Conservation (phyloP, 1,139 yeast species). For the Yamadazyma oceani region DNA sequence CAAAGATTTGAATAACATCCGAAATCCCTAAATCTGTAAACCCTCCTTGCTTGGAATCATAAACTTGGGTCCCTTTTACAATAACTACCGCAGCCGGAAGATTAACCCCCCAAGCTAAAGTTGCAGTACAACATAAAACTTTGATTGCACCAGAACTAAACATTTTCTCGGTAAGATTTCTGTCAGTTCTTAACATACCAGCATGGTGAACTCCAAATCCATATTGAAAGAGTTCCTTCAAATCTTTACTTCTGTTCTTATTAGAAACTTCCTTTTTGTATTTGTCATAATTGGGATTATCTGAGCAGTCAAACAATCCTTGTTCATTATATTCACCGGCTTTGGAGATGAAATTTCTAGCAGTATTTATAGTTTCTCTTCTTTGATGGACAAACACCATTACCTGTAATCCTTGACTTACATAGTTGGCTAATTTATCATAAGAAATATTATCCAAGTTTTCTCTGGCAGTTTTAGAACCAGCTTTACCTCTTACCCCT, state of each 20-base stretch:
- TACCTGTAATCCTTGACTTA: constrained; percentile 77
- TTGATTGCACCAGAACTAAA: constrained; percentile 83
- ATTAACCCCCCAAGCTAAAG: constrained; percentile 99
- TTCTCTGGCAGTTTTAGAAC: constrained; percentile 65
- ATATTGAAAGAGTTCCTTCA: constrained; percentile 72
- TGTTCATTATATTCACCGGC: constrained; percentile 62
- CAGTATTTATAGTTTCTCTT: constrained; percentile 86
- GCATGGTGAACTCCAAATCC: constrained; percentile 98
- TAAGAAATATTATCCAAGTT: constrained; percentile 77
- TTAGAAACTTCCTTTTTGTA: constrained; percentile 64
- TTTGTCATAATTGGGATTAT: constrained; percentile 41
- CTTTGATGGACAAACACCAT: constrained; percentile 98
- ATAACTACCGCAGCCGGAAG: constrained; percentile 98
- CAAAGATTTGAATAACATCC: constrained; percentile 96
- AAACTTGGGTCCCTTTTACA: constrained; percentile 93
- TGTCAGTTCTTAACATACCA: constrained; percentile 89
- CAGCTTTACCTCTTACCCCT: constrained; percentile 86
- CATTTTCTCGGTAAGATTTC: constrained; percentile 87
- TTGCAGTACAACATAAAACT: constrained; percentile 94
- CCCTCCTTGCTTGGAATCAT: constrained; percentile 94
- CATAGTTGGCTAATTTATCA: constrained; percentile 68
- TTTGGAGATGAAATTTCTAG: constrained; percentile 67
- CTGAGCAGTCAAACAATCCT: constrained; percentile 62
- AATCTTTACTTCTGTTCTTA: constrained; percentile 74
- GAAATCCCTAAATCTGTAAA: constrained; percentile 91